phyloP scores from a whole-genome alignment of 208 protist genomes.

The Acanthamoeba culbertsoni region DNA sequence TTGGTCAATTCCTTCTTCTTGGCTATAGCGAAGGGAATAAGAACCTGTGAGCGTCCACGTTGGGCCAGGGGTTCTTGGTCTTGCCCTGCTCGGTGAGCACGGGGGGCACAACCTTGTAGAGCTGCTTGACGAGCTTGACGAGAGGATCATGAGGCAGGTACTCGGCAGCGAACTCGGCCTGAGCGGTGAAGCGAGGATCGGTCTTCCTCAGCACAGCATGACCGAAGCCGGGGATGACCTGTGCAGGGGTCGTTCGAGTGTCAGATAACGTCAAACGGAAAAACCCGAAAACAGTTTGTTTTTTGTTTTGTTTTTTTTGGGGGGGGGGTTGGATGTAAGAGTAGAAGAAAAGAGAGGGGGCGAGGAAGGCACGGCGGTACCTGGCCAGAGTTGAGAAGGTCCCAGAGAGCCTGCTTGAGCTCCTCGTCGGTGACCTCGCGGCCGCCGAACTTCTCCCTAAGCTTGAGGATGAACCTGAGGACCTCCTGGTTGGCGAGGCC shows the following conservation, averaged over 20 bases:
- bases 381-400: constrained; percentile 87
- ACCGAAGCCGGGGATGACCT: constrained; percentile 94
- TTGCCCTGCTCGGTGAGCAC: constrained; percentile 97
- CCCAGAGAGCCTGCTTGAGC: constrained; percentile 90
- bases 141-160: constrained; percentile 95
- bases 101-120: constrained; percentile 89
- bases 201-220: constrained; percentile 97
- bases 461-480: constrained; percentile 80
- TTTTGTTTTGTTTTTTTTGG: too few species aligned
- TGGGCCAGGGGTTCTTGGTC: constrained; percentile 97
- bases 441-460: constrained; percentile 68
- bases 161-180: constrained; percentile 95
- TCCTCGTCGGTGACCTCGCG: constrained; percentile 78
- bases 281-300: too few species aligned
- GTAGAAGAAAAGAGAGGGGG: too few species aligned
- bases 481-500: constrained; percentile 98
- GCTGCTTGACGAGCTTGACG: constrained; percentile 89
- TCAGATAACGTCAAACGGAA: constrained; percentile 66
- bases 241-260: constrained; percentile 80
- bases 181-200: constrained; percentile 97
- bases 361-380: constrained; percentile 66
- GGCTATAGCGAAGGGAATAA: constrained; percentile 76
- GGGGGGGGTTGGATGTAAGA: too few species aligned
- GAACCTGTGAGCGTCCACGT: constrained; percentile 96
- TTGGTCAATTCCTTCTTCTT: background rate